phyloP scores from a whole-genome alignment of 2,329 filamentous ascomycete genomes.

The Paecilomyces niveus region DNA sequence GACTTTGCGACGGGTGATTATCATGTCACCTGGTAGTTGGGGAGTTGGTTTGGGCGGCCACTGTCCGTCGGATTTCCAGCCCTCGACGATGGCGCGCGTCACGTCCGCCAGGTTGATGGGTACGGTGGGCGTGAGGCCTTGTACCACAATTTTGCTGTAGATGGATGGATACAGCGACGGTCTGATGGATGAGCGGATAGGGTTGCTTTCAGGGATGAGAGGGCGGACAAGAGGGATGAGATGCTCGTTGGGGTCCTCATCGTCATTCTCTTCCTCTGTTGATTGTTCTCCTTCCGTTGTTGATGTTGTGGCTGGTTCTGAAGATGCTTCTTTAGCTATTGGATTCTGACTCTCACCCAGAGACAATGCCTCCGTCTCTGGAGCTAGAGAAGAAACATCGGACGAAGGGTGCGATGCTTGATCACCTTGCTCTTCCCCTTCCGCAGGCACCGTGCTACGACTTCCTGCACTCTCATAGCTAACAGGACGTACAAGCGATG shows the following conservation, averaged over 20 bases:
- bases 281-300: conserved; percentile 7
- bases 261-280: conserved; percentile 23
- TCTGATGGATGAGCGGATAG: conserved; percentile 69
- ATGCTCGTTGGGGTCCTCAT: conserved; percentile 43
- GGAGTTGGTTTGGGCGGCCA: conserved; percentile 67
- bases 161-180: conserved; percentile 70
- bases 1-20: conserved; percentile 7
- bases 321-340: not conserved
- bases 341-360: not conserved
- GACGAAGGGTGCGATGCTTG: not conserved
- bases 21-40: conserved; percentile 14
- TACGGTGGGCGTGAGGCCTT: conserved; percentile 72
- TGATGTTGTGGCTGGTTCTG: not conserved
- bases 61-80: conserved; percentile 89
- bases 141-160: conserved; percentile 80
- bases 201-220: conserved; percentile 65
- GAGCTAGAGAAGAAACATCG: not conserved
- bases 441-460: not conserved
- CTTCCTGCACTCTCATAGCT: not conserved
- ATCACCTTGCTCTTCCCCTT: not conserved
- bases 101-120: conserved; percentile 83
- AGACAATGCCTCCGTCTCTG: not conserved
- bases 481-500: not conserved
- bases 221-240: conserved; percentile 67
- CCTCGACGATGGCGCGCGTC: conserved; percentile 70